phyloP scores from a whole-genome alignment of 805 yeast genomes.

The Candida ficus region DNA sequence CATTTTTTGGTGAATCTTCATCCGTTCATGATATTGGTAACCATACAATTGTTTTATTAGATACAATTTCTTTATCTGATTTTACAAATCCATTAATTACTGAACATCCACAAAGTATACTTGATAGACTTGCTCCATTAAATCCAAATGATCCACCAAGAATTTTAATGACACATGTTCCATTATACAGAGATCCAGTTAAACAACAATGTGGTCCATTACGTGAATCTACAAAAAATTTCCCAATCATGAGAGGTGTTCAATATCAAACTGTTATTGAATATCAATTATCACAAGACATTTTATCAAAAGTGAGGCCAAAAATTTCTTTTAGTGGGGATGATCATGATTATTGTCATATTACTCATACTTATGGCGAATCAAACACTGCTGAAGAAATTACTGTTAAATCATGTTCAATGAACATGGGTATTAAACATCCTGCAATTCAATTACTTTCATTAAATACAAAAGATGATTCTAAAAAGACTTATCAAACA shows the following conservation, averaged over 20 bases:
- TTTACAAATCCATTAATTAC: constrained; percentile 39
- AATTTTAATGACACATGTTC: constrained; percentile 81
- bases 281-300: constrained; percentile 48
- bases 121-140: constrained; percentile 32
- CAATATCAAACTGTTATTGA: constrained; percentile 92
- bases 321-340: constrained; percentile 80
- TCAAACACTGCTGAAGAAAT: constrained; percentile 53
- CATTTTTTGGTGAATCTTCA: constrained; percentile 68
- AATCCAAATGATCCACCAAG: constrained; percentile 42
- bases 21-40: constrained; percentile 50
- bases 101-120: constrained; percentile 44
- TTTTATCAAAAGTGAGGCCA: constrained; percentile 61
- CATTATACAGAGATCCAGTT: constrained; percentile 66
- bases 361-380: constrained; percentile 42
- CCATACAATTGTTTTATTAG: constrained; percentile 73
- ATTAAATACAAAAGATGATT: constrained; percentile 33
- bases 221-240: constrained; percentile 61
- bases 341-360: constrained; percentile 93
- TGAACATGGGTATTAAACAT: constrained; percentile 83
- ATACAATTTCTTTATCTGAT: constrained; percentile 78
- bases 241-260: constrained; percentile 69
- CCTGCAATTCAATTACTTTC: constrained; percentile 89
- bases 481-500: constrained; percentile 33
- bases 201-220: constrained; percentile 66
- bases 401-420: constrained; percentile 83